phyloP scores from a whole-genome alignment of 371 early-diverging fungal genomes.

The Apophysomyces ossiformis region DNA sequence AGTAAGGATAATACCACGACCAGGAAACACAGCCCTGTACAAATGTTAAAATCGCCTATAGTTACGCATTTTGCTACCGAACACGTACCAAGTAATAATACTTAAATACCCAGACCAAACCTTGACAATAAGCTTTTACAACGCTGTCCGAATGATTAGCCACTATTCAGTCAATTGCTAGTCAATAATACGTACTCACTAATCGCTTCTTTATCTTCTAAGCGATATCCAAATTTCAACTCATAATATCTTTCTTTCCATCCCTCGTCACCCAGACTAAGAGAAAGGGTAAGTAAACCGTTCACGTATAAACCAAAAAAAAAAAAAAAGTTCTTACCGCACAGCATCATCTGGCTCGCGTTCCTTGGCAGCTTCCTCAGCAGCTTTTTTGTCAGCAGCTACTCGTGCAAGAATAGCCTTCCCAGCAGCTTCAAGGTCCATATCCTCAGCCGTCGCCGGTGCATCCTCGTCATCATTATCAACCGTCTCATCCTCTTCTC shows the following conservation, averaged over 20 bases:
- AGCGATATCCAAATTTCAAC: slow-evolving; percentile 79
- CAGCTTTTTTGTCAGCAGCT: slow-evolving; percentile 57
- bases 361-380: slow-evolving; percentile 58
- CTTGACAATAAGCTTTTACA: slow-evolving; percentile 92
- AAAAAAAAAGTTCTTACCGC: slow-evolving; percentile 28
- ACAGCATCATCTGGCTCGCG: slow-evolving; percentile 81
- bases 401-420: slow-evolving; percentile 56
- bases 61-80: not conserved
- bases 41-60: not conserved
- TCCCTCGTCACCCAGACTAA: slow-evolving; percentile 58
- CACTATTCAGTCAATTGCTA: not conserved
- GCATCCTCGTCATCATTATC: slow-evolving; percentile 41
- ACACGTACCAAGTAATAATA: slow-evolving; percentile 89
- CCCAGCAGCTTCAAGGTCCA: slow-evolving; percentile 44
- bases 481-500: slow-evolving; percentile 35
- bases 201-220: slow-evolving; percentile 65
- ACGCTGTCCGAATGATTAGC: slow-evolving; percentile 50
- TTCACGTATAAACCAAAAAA: slow-evolving; percentile 7
- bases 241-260: slow-evolving; percentile 92
- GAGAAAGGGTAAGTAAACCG: not conserved
- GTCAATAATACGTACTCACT: slow-evolving; percentile 46
- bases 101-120: slow-evolving; percentile 97
- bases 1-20: slow-evolving; percentile 99
- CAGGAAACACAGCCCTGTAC: slow-evolving; percentile 86
- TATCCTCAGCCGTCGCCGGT: slow-evolving; percentile 36